Base-by-base conservation (phyloP, 768 basidiomycete genomes). In the Crepidotus variabilis region DNA sequence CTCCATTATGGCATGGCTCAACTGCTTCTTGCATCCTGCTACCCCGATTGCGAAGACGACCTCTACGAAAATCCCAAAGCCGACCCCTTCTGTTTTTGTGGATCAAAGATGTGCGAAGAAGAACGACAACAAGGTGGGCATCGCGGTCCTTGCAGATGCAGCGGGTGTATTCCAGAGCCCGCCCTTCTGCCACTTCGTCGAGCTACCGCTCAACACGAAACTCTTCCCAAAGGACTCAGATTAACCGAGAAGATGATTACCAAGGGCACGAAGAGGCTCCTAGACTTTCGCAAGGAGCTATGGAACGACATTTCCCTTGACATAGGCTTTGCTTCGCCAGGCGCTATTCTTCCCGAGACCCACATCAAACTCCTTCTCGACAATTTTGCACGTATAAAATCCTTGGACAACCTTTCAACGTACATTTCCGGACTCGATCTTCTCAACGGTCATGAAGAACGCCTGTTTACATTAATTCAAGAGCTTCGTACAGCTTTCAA, bases 41-140 rank as follows among this genome's bases (percentile, higher is more conserved):
- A 10, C 43, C 23, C 36, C 2, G 52, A 23, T 39, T 54, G 21
- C 28, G 52, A 54, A n/a, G 20, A 54, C n/a, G 10, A 45, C 3
- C 36, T 54, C 45, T 54, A 54, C 45, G 22, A 45, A 9, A 54
- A 54, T 43, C 45, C 52, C 21, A 49, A 13, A n/a, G 2, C 20
- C 47, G 24, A 2, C 14, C 5, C 3, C 45, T 11, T 43, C 39
- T 54, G 52, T 13, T 32, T 16, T 13, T 54, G 52, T n/a, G 32
- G 39, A 14, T 43, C 39, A 5, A 20, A 43, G 39, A 43, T 43
- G 39, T 43, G 39, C 11, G 39, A 43, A 11, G 18, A 43, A 14
- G 39, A 43, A 20, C 39, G 3, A 14, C 39, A 43, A 16, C 14
- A 43, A 43, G 39, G 14, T 43, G 39, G 39, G 39, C 13, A 43